Evolutionary conservation across 495 filamentous ascomycete genomes (phyloP).

Genomic region (Tuber brumale): DNA sequence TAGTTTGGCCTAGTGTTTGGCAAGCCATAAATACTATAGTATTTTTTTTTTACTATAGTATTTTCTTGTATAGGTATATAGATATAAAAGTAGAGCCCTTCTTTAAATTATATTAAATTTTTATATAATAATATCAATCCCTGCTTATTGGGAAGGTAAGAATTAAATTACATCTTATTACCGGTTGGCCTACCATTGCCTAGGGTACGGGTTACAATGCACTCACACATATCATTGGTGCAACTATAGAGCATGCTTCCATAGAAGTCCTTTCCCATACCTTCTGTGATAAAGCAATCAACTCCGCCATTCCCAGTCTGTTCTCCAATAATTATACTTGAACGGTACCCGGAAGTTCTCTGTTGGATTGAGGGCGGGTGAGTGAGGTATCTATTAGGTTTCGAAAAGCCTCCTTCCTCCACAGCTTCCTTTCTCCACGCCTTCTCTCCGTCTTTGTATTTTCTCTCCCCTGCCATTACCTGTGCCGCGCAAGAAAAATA

Average conservation of each 20-base stretch:
- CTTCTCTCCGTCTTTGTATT: neutral
- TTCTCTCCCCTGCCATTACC: neutral
- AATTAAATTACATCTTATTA: neutral
- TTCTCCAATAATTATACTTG: neutral
- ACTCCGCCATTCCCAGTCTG: neutral
- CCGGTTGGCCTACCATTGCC: neutral
- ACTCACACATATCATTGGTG: conserved; percentile 2
- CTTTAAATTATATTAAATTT: too few relatives aligned
- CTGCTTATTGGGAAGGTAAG: too few relatives aligned
- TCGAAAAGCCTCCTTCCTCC: neutral
- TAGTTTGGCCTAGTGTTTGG: too few relatives aligned
- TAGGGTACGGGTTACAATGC: neutral
- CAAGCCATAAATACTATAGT: too few relatives aligned
- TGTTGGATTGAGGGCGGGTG: neutral
- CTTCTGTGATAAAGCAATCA: conserved; percentile 1
- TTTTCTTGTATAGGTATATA: too few relatives aligned
- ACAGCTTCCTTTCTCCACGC: neutral
- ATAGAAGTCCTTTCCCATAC: conserved; percentile 13
- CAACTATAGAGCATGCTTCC: conserved; percentile 1
- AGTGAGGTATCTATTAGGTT: neutral
- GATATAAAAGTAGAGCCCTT: too few relatives aligned
- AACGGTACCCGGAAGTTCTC: conserved; percentile 6
- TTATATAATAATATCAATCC: too few relatives aligned
- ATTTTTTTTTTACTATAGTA: too few relatives aligned
- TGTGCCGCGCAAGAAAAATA: neutral